Conservation (phyloP, 2,329 filamentous ascomycete genomes). For the Penicillium nordicum region DNA sequence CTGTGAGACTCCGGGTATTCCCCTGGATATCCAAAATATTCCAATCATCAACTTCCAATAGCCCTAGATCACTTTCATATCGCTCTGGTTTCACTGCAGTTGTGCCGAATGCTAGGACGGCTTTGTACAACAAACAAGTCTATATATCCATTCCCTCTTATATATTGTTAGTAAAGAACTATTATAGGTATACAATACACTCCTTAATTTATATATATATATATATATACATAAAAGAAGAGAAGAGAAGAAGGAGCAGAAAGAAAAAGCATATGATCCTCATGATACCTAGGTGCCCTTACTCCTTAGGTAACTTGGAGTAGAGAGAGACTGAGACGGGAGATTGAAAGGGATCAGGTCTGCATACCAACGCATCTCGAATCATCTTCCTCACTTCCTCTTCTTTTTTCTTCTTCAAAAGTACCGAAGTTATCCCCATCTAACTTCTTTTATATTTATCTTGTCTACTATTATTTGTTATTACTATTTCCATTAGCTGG, state of each 20-base stretch:
- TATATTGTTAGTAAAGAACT: neutral
- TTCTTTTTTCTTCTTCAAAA: neutral
- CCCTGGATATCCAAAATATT: neutral
- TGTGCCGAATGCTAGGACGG: constrained; percentile 1
- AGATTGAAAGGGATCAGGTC: constrained; percentile 1
- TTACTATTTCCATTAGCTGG: neutral
- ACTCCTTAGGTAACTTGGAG: neutral
- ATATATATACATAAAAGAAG: too few relatives aligned
- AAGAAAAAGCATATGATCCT: neutral
- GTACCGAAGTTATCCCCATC: neutral
- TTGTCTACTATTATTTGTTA: neutral
- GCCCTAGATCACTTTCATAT: neutral
- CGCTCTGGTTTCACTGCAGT: constrained; percentile 1
- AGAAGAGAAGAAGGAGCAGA: too few relatives aligned
- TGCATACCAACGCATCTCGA: constrained; percentile 1
- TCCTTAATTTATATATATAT: neutral
- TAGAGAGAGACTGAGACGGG: neutral
- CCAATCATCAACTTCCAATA: neutral
- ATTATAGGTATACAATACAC: neutral
- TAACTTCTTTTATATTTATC: neutral
- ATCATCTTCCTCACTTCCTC: neutral
- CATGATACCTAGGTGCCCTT: neutral
- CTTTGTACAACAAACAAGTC: neutral
- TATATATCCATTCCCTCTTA: neutral
- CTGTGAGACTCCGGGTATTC: neutral